Evolutionary conservation across 306 rosid genomes (phyloP).

Genomic region (Gastrolobium bilobum): DNA sequence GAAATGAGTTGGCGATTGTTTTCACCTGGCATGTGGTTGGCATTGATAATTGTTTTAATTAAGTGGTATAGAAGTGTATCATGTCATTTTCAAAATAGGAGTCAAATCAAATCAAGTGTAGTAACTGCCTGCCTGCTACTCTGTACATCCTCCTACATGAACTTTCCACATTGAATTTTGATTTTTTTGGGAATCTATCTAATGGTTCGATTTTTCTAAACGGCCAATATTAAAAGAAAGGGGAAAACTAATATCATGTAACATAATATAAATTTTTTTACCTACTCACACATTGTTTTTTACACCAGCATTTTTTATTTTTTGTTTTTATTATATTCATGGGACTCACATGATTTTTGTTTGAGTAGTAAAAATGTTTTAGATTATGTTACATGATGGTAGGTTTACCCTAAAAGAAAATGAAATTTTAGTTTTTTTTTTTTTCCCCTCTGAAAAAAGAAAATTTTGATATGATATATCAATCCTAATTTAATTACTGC

Average conservation of each 20-base stretch:
- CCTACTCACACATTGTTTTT: too few relatives aligned
- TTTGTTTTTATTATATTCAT: too few relatives aligned
- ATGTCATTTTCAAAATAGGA: not conserved
- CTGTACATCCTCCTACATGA: not conserved
- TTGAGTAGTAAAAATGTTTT: too few relatives aligned
- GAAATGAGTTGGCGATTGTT: conserved; percentile 29
- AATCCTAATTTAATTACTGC: too few relatives aligned
- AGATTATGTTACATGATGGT: too few relatives aligned
- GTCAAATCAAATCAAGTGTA: not conserved
- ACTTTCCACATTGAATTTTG: not conserved
- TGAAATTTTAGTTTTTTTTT: not conserved
- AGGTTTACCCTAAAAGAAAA: too few relatives aligned
- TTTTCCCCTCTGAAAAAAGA: not conserved
- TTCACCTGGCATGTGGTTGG: not conserved
- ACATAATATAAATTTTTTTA: not conserved
- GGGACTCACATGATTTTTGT: too few relatives aligned
- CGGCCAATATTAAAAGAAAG: too few relatives aligned
- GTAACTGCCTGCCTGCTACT: not conserved
- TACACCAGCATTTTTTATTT: too few relatives aligned
- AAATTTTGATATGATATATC: not conserved
- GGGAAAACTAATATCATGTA: too few relatives aligned
- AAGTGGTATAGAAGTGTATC: not conserved
- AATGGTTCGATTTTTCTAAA: not conserved
- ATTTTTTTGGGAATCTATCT: not conserved
- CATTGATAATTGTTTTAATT: not conserved